These are phyloP conservation scores for Lentinula boryana DNA, from an alignment of 768 basidiomycete species.

Conservation along the genomic window DNA sequence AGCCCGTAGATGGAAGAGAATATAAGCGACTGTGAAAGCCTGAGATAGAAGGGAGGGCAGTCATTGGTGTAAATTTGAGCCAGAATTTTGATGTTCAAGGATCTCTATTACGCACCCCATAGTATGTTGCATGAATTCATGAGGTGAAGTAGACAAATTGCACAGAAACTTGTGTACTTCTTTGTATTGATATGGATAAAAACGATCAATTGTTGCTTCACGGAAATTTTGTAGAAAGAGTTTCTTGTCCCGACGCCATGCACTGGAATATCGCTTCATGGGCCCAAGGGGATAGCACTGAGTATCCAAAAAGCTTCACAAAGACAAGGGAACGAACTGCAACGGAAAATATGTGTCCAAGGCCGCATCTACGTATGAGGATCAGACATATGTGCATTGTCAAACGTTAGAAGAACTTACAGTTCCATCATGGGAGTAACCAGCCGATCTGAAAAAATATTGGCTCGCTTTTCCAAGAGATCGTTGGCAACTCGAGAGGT, in stretches of 20 bases:
- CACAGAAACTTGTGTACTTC: neutral
- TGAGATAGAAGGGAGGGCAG: neutral
- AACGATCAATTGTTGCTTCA: neutral
- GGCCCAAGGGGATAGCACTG: neutral
- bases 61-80: neutral
- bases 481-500: conserved; percentile 24
- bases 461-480: conserved; percentile 29
- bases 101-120: neutral
- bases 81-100: neutral
- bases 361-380: neutral
- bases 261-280: neutral
- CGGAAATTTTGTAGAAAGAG: neutral
- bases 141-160: neutral
- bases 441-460: conserved; percentile 25
- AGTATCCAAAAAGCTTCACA: too few species aligned
- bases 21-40: conserved; percentile 1
- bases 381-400: neutral
- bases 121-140: neutral
- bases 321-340: neutral
- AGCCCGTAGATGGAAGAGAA: neutral
- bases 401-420: neutral
- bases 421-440: neutral
- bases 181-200: neutral
- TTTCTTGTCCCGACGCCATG: neutral
- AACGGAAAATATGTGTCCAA: neutral